These are phyloP conservation scores for Solanum hybrid DNA, from an alignment of 305 asterid species.

Conservation along the genomic window DNA sequence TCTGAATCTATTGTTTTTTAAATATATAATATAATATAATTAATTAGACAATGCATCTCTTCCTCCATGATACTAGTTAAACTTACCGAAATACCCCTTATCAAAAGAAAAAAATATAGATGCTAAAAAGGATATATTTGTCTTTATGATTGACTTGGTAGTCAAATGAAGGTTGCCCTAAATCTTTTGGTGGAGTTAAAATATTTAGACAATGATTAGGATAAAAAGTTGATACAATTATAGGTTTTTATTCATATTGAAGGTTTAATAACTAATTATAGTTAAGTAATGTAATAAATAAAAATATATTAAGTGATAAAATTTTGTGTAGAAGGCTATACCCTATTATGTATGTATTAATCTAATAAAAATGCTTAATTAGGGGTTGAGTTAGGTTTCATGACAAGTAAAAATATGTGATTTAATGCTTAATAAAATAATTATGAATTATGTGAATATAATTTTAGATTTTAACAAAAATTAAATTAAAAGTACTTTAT, in stretches of 20 bases:
- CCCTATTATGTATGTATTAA: neutral
- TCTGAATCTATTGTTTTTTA: neutral
- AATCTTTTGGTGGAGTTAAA: neutral
- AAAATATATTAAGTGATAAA: neutral
- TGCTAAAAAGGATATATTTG: neutral
- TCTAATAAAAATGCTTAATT: neutral
- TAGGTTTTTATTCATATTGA: neutral
- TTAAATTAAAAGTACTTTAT: neutral
- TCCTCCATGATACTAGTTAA: neutral
- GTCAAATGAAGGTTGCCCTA: neutral
- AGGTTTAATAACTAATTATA: neutral
- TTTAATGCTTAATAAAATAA: neutral
- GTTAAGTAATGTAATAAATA: neutral
- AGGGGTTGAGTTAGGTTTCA: neutral
- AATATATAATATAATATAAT: neutral
- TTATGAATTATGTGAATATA: neutral
- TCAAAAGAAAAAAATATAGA: neutral
- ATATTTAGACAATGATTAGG: constrained; percentile 5
- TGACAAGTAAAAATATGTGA: neutral
- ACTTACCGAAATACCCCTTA: neutral
- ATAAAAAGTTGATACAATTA: neutral
- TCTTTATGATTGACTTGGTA: neutral
- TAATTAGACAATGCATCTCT: neutral
- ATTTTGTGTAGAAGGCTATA: neutral
- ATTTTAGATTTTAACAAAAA: neutral